A percentile compares a stretch with the other conserved stretches of the same genome.
phyloP scores from a whole-genome alignment of 371 early-diverging fungal species.

The Mortierella sp. region DNA sequence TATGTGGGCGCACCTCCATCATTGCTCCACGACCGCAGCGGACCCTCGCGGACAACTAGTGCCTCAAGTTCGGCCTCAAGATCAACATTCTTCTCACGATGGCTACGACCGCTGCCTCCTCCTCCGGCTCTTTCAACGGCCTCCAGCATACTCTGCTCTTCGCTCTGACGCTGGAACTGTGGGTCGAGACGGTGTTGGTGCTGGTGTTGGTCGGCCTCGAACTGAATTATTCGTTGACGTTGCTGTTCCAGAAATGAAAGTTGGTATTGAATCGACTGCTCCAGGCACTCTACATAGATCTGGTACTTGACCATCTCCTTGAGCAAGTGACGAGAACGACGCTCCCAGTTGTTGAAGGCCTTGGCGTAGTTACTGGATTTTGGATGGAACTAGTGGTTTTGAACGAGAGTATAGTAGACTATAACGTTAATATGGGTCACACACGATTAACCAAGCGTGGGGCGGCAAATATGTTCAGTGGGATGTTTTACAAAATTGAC shows the following conservation, averaged over 20 bases:
- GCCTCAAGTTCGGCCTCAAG: constrained; percentile 28
- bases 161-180: background rate
- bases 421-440: background rate
- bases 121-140: background rate
- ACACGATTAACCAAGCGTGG: too few relatives aligned
- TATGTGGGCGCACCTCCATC: background rate
- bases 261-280: constrained; percentile 68
- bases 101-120: background rate
- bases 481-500: background rate
- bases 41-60: constrained; percentile 26
- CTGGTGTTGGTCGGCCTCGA: constrained; percentile 11
- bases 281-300: constrained; percentile 85
- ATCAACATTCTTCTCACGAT: constrained; percentile 3
- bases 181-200: background rate
- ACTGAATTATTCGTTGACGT: constrained; percentile 1
- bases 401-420: background rate
- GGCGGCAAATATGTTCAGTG: background rate
- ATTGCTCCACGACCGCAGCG: background rate
- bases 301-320: constrained; percentile 92
- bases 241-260: background rate
- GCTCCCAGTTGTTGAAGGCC: constrained; percentile 90
- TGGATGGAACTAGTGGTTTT: constrained; percentile 62
- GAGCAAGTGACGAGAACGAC: constrained; percentile 86
- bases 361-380: constrained; percentile 72
- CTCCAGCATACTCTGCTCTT: constrained; percentile 6